phyloP scores from a whole-genome alignment of 2,329 filamentous ascomycete genomes.

The Clonostachys rhizophaga region DNA sequence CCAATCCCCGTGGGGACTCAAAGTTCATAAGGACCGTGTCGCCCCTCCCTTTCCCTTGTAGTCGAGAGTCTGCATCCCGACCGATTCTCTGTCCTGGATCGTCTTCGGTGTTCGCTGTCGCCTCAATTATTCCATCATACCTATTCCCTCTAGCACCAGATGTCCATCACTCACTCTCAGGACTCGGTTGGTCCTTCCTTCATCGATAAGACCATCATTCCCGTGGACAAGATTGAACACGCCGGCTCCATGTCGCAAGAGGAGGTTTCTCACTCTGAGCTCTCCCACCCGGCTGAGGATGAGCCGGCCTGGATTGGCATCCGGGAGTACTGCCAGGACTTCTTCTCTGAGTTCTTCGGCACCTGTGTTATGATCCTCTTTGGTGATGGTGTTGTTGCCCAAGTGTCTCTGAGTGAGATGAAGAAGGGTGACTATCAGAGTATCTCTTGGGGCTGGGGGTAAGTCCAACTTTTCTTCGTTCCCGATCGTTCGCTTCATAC shows the following conservation, averaged over 20 bases:
- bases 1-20: not conserved
- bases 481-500: too few relatives aligned
- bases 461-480: constrained; percentile 12
- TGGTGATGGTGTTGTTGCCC: constrained; percentile 67
- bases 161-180: constrained; percentile 17
- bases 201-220: constrained; percentile 18
- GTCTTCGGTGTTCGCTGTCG: not conserved
- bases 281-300: constrained; percentile 8
- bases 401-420: constrained; percentile 54
- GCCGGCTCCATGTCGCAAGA: constrained; percentile 15
- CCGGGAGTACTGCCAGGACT: constrained; percentile 46
- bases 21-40: not conserved
- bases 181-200: constrained; percentile 26
- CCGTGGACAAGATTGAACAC: constrained; percentile 18
- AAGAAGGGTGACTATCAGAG: constrained; percentile 43
- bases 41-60: not conserved
- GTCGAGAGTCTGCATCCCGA: not conserved
- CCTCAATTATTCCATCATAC: not conserved
- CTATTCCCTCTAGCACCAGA: not conserved
- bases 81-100: too few relatives aligned
- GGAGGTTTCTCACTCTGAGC: not conserved
- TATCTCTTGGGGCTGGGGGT: constrained; percentile 46
- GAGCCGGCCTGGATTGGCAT: constrained; percentile 44
- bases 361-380: constrained; percentile 66
- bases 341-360: constrained; percentile 64